Evolutionary conservation across 768 basidiomycete genomes (phyloP), one percentile per base, ranked within the genome.

Genomic region (Termitomyces sp.): DNA sequence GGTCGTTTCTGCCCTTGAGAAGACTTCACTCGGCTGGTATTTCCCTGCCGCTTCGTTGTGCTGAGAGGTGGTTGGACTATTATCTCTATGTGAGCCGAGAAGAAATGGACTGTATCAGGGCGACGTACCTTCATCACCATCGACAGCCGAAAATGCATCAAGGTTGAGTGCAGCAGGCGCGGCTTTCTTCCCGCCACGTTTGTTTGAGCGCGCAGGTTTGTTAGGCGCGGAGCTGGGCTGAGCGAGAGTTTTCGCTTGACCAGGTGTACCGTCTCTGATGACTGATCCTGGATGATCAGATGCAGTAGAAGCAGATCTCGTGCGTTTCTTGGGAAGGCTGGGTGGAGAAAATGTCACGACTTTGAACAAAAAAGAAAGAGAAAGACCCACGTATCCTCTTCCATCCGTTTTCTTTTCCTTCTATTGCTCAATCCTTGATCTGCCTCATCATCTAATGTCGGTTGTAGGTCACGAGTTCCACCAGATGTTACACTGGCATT

Each of bases 331-430:
- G 53, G 81, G 71, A 41, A 64, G 68, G 56, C 82, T 86, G 64
- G 4, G 36, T 20, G 20, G 32, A 27, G 48, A 20, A 51, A 27
- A 41, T 20, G 20, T 47, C 46, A 56, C 14, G 3, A 27, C 4
- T 5, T n/a, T 26, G 20, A 22, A 53, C 13, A 39, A 32, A 13
- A 18, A n/a, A 51, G 9, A 20, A 8, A 6, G n/a, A 20, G 18
- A 53, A 32, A 46, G 42, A 18, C 86, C 71, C 61, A 91, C 90
- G 68, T 68, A 63, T 91, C 90, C 51, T 90, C 88, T 26, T 88
- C 89, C 29, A 72, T 74, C 50, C 90, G 81, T 69, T 92, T 92
- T 67, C 91, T 80, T 71, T 92, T 92, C 72, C 85, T 84, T 59
- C 80, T 80, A 56, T 69, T 76, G 46, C 64, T 70, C 0, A 67